Conservation (phyloP, 352 stramenopile species). For the Chrysophaeum taylorii region DNA sequence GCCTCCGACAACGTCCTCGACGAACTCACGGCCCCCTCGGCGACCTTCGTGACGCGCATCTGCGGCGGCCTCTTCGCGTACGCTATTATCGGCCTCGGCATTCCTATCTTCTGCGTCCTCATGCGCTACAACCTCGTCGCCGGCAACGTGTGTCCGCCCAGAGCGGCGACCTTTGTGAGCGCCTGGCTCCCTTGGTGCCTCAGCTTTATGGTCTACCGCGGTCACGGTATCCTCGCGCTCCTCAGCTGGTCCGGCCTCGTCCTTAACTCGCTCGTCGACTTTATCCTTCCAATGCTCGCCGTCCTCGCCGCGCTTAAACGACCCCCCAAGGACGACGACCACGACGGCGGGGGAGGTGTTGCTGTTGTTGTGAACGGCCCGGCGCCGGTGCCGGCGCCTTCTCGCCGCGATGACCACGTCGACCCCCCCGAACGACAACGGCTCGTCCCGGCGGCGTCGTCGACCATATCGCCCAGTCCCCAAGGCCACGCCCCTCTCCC, state of each 20-base stretch:
- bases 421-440: too few relatives aligned
- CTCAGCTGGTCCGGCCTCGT: slow-evolving; percentile 9
- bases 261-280: slow-evolving; percentile 16
- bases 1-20: slow-evolving; percentile 19
- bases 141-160: too few relatives aligned
- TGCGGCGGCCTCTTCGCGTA: slow-evolving; percentile 39
- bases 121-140: slow-evolving; percentile 21
- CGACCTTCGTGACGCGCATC: neutral
- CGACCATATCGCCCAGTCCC: too few relatives aligned
- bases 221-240: slow-evolving; percentile 7
- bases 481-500: too few relatives aligned
- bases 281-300: neutral
- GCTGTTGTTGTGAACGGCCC: neutral
- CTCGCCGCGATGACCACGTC: too few relatives aligned
- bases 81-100: slow-evolving; percentile 47
- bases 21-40: slow-evolving; percentile 11
- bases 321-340: too few relatives aligned
- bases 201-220: slow-evolving; percentile 12
- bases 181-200: slow-evolving; percentile 8
- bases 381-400: too few relatives aligned
- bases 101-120: slow-evolving; percentile 41
- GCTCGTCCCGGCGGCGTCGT: too few relatives aligned
- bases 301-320: neutral
- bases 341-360: neutral
- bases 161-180: neutral